Evolutionary conservation across 176 grass and related monocot species (phyloP).

Genomic region (Oryza meyeriana): DNA sequence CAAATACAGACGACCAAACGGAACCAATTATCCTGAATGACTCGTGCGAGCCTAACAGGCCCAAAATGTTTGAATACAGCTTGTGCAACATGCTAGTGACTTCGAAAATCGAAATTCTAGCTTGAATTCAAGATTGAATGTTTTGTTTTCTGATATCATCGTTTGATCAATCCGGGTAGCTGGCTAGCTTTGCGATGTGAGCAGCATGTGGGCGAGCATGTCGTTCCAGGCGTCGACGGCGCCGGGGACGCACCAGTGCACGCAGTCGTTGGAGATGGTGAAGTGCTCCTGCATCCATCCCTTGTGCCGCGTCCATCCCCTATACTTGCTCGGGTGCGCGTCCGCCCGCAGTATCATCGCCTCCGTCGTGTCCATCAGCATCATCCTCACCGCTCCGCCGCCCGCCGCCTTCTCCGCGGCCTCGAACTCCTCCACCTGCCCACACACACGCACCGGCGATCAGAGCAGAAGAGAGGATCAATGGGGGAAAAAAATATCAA

Average conservation of each 20-base stretch:
- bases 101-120: too few relatives aligned
- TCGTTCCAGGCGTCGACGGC: slow-evolving; percentile 62
- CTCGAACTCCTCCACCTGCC: slow-evolving; percentile 40
- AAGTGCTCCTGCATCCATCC: slow-evolving; percentile 44
- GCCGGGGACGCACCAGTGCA: slow-evolving; percentile 67
- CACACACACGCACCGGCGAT: slow-evolving; percentile 2
- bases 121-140: background rate
- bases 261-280: slow-evolving; percentile 51
- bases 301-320: slow-evolving; percentile 28
- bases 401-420: slow-evolving; percentile 13
- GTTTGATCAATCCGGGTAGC: too few relatives aligned
- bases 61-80: too few relatives aligned
- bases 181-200: background rate
- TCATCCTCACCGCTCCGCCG: slow-evolving; percentile 8
- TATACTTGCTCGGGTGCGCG: slow-evolving; percentile 61
- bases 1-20: too few relatives aligned
- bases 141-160: background rate
- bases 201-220: slow-evolving; percentile 47
- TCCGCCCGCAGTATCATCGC: slow-evolving; percentile 56
- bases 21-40: too few relatives aligned
- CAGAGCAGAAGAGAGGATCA: background rate
- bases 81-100: too few relatives aligned
- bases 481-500: background rate
- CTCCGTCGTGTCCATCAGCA: slow-evolving; percentile 61
- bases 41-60: too few relatives aligned